Percentiles rank a stretch among this genome's conserved stretches.
These are phyloP conservation scores for Mycena vitilis DNA, from an alignment of 768 basidiomycete genomes.

Conservation along the genomic window DNA sequence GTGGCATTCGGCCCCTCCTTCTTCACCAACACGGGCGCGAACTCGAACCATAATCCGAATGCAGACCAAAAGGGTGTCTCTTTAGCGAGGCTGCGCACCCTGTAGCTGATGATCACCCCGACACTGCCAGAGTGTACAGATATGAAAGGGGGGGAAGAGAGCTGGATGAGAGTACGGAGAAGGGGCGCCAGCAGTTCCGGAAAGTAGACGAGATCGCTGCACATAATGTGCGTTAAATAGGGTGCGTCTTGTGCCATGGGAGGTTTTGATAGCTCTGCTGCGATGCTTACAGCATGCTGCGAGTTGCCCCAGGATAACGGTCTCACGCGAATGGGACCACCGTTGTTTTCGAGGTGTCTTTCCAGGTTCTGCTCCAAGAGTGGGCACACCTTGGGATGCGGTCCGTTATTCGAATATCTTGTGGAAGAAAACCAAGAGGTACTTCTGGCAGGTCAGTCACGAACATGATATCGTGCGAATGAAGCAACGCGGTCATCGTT, in stretches of 20 bases:
- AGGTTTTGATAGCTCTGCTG: slow-evolving; percentile 47
- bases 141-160: slow-evolving; percentile 67
- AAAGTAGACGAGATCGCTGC: slow-evolving; percentile 93
- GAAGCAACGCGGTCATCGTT: slow-evolving; percentile 47
- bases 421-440: slow-evolving; percentile 24
- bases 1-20: slow-evolving; percentile 21
- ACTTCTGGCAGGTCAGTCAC: slow-evolving; percentile 87
- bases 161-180: slow-evolving; percentile 76
- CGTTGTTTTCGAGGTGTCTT: slow-evolving; percentile 14
- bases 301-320: slow-evolving; percentile 80
- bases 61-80: slow-evolving; percentile 84
- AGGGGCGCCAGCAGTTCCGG: slow-evolving; percentile 84
- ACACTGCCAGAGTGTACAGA: slow-evolving; percentile 39
- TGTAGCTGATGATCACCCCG: slow-evolving; percentile 77
- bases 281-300: slow-evolving; percentile 54
- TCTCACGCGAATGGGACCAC: slow-evolving; percentile 53
- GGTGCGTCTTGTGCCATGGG: slow-evolving; percentile 4
- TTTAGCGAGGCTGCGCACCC: slow-evolving; percentile 76
- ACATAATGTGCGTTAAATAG: slow-evolving; percentile 73
- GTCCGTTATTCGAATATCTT: slow-evolving; percentile 4
- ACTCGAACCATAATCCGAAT: slow-evolving; percentile 84
- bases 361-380: slow-evolving; percentile 55
- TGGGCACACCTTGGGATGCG: slow-evolving; percentile 54
- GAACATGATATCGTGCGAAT: slow-evolving; percentile 59
- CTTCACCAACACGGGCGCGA: slow-evolving; percentile 62